Evolutionary conservation across 192 early-diverging fungal genomes (phyloP), one percentile per base, ranked within the genome.

Genomic region (Entomortierella chlamydospora): DNA sequence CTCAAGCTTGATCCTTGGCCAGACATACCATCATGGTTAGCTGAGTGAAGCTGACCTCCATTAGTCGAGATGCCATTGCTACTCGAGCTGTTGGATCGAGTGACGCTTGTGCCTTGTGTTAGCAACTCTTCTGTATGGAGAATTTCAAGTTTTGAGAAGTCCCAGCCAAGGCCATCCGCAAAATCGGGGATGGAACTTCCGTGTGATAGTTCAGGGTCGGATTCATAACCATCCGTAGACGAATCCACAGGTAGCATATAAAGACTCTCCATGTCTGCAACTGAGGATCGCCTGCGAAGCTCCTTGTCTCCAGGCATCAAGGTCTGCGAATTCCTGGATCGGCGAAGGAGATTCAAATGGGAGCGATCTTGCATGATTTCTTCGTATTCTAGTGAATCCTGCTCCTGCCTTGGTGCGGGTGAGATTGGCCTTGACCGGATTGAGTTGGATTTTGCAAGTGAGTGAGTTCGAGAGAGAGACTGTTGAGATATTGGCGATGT

Each of bases 151-250:
- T 66, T 79, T 34, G 68, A 50, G 34, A 79, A 70, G 34, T 79
- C 76, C 76, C 76, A 79, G 15, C 68, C 76, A 4, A 79, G 68
- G 2, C 65, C 76, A 37, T 70, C 68, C 11, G 76, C 63, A 61
- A 79, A 79, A 9, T 70, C 76, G 1, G 64, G 68, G 22, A 61
- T 28, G 1, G 51, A 5, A 34, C 57, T 57, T 4, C 42, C 43
- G 41, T 58, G 76, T 1, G 42, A 41, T 10, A 43, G 53, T 17
- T 79, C 76, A 20, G 76, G 76, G 15, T 79, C 76, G 12, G 76
- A 79, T 55, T 70, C 76, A 30, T 79, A 79, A 8, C 76, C 76
- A 23, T 79, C 76, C 10, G 56, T 60, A 12, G 76, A 55, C 1
- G 68, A 13, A 10, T 70, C 76, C 4, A 70, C 68, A 28, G 76